These are phyloP conservation scores for Leptomonas pyrrhocoris DNA, from an alignment of 208 protist genomes.

Conservation along the genomic window DNA sequence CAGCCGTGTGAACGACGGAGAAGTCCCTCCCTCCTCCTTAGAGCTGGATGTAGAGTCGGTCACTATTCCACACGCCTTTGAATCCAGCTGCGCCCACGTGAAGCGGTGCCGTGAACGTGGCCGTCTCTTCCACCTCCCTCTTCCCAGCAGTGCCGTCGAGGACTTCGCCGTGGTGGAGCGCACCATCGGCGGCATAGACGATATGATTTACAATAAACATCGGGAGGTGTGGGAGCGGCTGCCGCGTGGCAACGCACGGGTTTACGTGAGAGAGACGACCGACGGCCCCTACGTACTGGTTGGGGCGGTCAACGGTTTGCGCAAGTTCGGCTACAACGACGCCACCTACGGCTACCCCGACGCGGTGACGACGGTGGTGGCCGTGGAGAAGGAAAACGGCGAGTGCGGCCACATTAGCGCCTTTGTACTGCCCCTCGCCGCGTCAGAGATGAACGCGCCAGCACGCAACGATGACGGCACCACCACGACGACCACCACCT, in stretches of 20 bases:
- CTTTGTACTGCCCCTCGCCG: constrained; percentile 24
- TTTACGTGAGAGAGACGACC: constrained; percentile 17
- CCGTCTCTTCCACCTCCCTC: constrained; percentile 29
- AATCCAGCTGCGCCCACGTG: constrained; percentile 15
- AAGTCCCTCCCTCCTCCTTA: not conserved
- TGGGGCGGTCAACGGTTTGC: constrained; percentile 52
- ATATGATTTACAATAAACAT: constrained; percentile 52
- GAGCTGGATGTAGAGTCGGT: constrained; percentile 20
- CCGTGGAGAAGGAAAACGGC: constrained; percentile 59
- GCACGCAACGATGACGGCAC: not conserved
- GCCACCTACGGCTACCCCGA: constrained; percentile 36
- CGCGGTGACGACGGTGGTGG: constrained; percentile 36
- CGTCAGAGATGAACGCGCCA: too few relatives aligned
- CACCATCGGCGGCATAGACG: constrained; percentile 57
- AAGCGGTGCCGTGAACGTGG: constrained; percentile 31
- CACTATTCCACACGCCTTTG: constrained; percentile 31
- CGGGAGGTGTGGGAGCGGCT: constrained; percentile 62
- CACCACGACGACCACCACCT: too few relatives aligned
- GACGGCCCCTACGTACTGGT: constrained; percentile 24
- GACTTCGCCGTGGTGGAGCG: constrained; percentile 61
- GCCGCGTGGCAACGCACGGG: constrained; percentile 57
- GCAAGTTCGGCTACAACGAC: constrained; percentile 66
- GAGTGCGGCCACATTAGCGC: constrained; percentile 62
- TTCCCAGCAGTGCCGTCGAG: not conserved
- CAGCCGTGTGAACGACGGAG: not conserved